Conservation (phyloP, 192 early-diverging fungal genomes). For the Coemansia sp. region DNA sequence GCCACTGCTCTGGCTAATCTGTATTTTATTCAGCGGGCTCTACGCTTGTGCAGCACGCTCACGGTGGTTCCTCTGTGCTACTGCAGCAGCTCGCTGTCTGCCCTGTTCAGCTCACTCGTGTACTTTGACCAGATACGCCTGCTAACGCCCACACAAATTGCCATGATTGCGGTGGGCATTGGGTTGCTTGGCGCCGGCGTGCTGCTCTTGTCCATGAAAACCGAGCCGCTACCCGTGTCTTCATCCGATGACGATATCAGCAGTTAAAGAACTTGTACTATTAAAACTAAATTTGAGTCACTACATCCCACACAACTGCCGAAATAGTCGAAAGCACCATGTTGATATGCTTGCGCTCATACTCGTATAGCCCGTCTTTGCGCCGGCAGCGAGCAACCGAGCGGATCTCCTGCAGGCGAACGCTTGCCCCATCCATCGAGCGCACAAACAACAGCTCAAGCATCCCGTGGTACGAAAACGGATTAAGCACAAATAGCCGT, state of each 20-base stretch:
- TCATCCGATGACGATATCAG: constrained; percentile 2
- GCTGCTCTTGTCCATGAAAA: constrained; percentile 59
- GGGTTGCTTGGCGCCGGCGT: constrained; percentile 64
- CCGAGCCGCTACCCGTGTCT: constrained; percentile 10
- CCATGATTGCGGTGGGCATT: constrained; percentile 66
- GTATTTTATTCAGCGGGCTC: constrained; percentile 73
- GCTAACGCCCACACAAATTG: constrained; percentile 58
- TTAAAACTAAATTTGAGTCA: constrained; percentile 9
- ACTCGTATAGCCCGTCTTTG: constrained; percentile 43
- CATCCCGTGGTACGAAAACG: constrained; percentile 41
- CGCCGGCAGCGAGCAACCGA: constrained; percentile 33
- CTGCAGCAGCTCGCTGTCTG: constrained; percentile 71
- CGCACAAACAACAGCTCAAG: constrained; percentile 48
- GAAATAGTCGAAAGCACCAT: constrained; percentile 50
- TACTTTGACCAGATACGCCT: constrained; percentile 72
- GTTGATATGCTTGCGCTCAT: constrained; percentile 54
- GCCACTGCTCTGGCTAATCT: constrained; percentile 55
- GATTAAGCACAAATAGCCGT: constrained; percentile 48
- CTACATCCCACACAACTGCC: constrained; percentile 44
- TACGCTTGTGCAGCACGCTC: constrained; percentile 71
- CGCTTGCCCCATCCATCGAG: constrained; percentile 16
- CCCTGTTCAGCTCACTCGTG: constrained; percentile 74
- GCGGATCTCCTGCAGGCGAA: constrained; percentile 27
- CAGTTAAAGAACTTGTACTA: too few relatives aligned
- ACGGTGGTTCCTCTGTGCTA: constrained; percentile 71